These are phyloP conservation scores for Blastomyces emzantsi DNA, from an alignment of 2,329 filamentous ascomycete genomes.

Conservation along the genomic window DNA sequence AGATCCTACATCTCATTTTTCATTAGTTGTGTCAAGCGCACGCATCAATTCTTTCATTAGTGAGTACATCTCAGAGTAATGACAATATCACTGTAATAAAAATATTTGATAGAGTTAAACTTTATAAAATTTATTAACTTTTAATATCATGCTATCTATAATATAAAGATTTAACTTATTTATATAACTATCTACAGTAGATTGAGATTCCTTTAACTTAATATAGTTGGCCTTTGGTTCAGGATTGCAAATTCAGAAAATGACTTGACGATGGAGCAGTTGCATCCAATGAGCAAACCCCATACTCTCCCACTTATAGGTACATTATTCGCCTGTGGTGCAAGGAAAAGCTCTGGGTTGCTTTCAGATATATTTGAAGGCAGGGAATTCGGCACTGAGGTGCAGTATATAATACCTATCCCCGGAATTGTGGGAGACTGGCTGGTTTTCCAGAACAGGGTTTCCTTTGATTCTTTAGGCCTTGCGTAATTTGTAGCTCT, in stretches of 20 bases:
- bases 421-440: constrained; percentile 4
- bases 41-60: no score
- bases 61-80: no score
- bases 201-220: no score
- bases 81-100: no score
- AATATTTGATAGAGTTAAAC: no score
- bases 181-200: no score
- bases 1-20: no score
- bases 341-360: constrained; percentile 10
- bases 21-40: no score
- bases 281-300: constrained; percentile 11
- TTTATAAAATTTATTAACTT: no score
- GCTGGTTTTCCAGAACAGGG: constrained; percentile 7
- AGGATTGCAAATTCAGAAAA: constrained; percentile 10
- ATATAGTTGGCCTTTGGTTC: neutral
- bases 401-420: constrained; percentile 9
- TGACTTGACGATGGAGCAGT: constrained; percentile 10
- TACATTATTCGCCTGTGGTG: constrained; percentile 2
- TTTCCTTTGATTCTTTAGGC: neutral
- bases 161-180: no score
- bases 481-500: neutral
- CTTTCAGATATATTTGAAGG: neutral
- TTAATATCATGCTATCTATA: no score
- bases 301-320: constrained; percentile 10
- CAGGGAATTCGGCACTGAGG: constrained; percentile 4